phyloP scores from a whole-genome alignment of 768 basidiomycete species.

The Melanogaster broomeanus region DNA sequence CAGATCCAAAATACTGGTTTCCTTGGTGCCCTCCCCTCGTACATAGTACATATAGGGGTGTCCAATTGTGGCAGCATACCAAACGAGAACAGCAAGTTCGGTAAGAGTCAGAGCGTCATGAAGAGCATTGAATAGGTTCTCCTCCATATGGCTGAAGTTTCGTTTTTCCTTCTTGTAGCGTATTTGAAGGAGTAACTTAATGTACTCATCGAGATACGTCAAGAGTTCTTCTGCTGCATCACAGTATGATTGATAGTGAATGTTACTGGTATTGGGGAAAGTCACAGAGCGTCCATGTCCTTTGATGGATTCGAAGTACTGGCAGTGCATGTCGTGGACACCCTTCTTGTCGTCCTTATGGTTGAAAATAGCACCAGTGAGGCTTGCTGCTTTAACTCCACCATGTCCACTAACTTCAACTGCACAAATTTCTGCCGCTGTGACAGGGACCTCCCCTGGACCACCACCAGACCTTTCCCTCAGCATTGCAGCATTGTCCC shows the following conservation, averaged over 20 bases:
- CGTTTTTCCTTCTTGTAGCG: slow-evolving; percentile 30
- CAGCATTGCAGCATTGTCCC: not conserved
- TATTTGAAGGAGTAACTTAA: slow-evolving; percentile 29
- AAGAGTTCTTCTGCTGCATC: slow-evolving; percentile 29
- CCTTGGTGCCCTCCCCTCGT: slow-evolving; percentile 2
- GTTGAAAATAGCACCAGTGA: slow-evolving; percentile 32
- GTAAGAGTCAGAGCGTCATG: slow-evolving; percentile 9
- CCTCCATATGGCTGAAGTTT: slow-evolving; percentile 37
- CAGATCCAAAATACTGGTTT: slow-evolving; percentile 27
- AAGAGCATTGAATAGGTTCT: slow-evolving; percentile 23
- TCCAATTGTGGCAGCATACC: slow-evolving; percentile 12
- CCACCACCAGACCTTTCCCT: not conserved
- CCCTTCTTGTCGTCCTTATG: slow-evolving; percentile 33
- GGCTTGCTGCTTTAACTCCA: slow-evolving; percentile 21
- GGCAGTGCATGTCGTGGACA: slow-evolving; percentile 14
- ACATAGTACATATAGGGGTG: slow-evolving; percentile 29
- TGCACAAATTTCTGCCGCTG: not conserved
- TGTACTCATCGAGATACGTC: slow-evolving; percentile 18
- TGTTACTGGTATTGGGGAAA: slow-evolving; percentile 41
- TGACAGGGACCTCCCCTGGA: not conserved
- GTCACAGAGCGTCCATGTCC: slow-evolving; percentile 14
- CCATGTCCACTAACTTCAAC: not conserved
- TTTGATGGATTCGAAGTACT: slow-evolving; percentile 20
- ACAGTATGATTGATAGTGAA: slow-evolving; percentile 33
- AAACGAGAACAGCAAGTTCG: slow-evolving; percentile 27